Evolutionary conservation across 345 rosid species (phyloP).

Genomic region (Citrus trifoliata): DNA sequence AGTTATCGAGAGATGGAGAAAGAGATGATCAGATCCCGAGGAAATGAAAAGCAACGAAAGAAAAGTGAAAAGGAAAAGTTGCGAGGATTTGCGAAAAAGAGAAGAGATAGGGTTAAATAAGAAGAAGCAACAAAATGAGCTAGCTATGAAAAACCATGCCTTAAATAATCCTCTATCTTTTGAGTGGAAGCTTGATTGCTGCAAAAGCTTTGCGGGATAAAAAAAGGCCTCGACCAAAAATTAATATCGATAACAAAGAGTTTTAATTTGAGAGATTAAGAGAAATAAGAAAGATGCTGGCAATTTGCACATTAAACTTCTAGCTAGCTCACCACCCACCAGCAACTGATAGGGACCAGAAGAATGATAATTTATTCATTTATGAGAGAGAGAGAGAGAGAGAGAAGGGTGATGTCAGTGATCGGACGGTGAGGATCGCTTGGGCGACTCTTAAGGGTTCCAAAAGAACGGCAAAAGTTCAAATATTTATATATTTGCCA

Average conservation of each 20-base stretch:
- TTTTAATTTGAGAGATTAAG: constrained; percentile 1
- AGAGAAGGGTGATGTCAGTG: constrained; percentile 4
- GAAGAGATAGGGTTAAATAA: constrained; percentile 51
- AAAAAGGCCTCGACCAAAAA: constrained; percentile 37
- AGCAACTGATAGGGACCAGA: constrained; percentile 63
- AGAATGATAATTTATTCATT: constrained; percentile 23
- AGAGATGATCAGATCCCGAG: constrained; percentile 72
- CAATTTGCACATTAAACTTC: constrained; percentile 22
- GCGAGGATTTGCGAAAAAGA: constrained; percentile 41
- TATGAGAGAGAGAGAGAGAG: background rate
- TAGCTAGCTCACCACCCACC: constrained; percentile 44
- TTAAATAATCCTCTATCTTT: constrained; percentile 41
- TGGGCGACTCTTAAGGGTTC: constrained; percentile 9
- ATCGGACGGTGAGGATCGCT: constrained; percentile 25
- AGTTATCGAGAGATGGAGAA: constrained; percentile 18
- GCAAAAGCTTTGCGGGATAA: constrained; percentile 54
- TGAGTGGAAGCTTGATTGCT: constrained; percentile 62
- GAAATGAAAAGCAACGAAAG: constrained; percentile 18
- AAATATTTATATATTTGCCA: background rate
- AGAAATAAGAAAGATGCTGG: constrained; percentile 23
- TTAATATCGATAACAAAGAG: constrained; percentile 22
- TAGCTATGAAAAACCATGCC: constrained; percentile 39
- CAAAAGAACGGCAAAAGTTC: background rate
- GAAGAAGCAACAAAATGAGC: constrained; percentile 28
- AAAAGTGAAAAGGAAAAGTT: constrained; percentile 7